Conservation (phyloP, 148 eudicot species). For the Cornus kousa region DNA sequence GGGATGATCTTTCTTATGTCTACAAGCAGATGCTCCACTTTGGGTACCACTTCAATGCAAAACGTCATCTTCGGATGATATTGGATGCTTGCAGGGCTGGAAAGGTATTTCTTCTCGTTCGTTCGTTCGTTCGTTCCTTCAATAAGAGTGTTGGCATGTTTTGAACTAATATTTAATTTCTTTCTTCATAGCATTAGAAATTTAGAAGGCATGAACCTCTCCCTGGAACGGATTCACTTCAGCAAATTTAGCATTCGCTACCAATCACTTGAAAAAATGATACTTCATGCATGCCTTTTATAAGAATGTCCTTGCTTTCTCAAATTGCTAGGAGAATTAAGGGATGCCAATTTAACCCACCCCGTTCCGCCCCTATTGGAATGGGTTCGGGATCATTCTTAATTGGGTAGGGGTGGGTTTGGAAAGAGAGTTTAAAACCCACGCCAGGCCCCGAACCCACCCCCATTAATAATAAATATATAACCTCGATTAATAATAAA, state of each 20-base stretch:
- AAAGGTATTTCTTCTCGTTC: conserved; percentile 49
- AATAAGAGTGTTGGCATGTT: neutral
- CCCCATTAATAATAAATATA: too few species aligned
- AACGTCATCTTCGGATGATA: conserved; percentile 77
- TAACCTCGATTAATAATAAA: too few species aligned
- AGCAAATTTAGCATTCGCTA: neutral
- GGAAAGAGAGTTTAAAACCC: too few species aligned
- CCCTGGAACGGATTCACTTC: neutral
- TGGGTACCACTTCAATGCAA: conserved; percentile 65
- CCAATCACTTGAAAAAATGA: neutral
- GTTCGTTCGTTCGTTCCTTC: neutral
- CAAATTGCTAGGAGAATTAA: neutral
- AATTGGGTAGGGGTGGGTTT: too few species aligned
- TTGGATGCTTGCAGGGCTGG: conserved; percentile 65
- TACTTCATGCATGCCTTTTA: neutral
- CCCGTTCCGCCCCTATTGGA: too few species aligned
- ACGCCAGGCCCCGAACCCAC: too few species aligned
- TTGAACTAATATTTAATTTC: neutral
- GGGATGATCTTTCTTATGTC: conserved; percentile 72
- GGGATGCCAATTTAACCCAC: too few species aligned
- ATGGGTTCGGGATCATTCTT: too few species aligned
- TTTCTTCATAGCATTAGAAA: neutral
- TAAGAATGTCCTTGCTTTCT: neutral
- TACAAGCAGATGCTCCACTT: conserved; percentile 62
- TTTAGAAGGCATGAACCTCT: neutral